Evolutionary conservation across 1,284 basidiomycete genomes (phyloP).

Genomic region (Neolentinus lepideus): DNA sequence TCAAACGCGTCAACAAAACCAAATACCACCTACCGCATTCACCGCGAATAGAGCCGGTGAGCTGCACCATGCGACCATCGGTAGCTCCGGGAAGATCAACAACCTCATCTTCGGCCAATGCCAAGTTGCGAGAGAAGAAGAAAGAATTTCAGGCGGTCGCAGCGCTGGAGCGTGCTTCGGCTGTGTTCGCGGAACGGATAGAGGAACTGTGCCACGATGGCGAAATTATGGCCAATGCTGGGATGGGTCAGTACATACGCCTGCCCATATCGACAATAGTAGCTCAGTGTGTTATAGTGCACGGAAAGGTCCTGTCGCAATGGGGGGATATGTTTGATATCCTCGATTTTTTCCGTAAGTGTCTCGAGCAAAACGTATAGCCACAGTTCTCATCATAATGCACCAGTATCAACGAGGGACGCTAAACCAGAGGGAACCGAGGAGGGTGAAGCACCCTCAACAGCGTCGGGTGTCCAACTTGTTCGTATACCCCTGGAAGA

Average conservation of each 20-base stretch:
- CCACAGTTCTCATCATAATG: not conserved
- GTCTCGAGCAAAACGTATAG: not conserved
- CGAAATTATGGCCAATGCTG: slow-evolving; percentile 69
- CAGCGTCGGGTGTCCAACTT: slow-evolving; percentile 29
- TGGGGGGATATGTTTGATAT: slow-evolving; percentile 81
- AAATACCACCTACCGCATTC: not conserved
- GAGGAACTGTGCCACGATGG: slow-evolving; percentile 64
- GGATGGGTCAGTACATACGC: slow-evolving; percentile 39
- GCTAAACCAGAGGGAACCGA: slow-evolving; percentile 15
- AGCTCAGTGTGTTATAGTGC: slow-evolving; percentile 33
- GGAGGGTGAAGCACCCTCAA: slow-evolving; percentile 14
- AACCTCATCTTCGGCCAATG: slow-evolving; percentile 31
- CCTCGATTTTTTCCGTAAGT: slow-evolving; percentile 56
- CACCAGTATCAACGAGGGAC: slow-evolving; percentile 37
- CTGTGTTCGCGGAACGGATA: slow-evolving; percentile 57
- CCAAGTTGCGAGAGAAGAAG: slow-evolving; percentile 67
- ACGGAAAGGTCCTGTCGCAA: slow-evolving; percentile 69
- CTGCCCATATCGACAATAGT: not conserved
- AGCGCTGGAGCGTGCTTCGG: slow-evolving; percentile 58
- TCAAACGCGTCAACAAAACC: not conserved
- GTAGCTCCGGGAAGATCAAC: slow-evolving; percentile 43
- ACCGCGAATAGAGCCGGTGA: too few species aligned
- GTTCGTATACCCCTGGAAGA: slow-evolving; percentile 63
- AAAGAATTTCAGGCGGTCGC: slow-evolving; percentile 72
- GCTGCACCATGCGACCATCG: too few species aligned